phyloP scores from a whole-genome alignment of 164 flowering plant genomes.

The Vitis cinerea region DNA sequence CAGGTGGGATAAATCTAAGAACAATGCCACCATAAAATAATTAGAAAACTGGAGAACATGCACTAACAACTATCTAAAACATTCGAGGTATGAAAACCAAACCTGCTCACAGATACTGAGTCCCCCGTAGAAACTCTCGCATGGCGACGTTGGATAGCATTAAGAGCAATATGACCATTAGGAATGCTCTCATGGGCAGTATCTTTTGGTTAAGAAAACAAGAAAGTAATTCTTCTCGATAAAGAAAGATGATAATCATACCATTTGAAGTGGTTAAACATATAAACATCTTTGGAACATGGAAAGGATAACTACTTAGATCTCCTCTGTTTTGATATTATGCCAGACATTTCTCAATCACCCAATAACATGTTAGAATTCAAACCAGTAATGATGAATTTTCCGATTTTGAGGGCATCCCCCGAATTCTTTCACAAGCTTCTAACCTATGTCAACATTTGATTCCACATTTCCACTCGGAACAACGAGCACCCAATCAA shows the following conservation, averaged over 20 bases:
- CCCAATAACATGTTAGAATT: too few species aligned
- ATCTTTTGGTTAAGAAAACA: slow-evolving; percentile 46
- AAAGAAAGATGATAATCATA: neutral
- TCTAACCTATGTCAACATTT: too few species aligned
- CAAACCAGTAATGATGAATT: too few species aligned
- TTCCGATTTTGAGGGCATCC: too few species aligned
- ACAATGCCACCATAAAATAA: neutral
- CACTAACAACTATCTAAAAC: neutral
- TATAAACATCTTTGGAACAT: too few species aligned
- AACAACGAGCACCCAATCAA: too few species aligned
- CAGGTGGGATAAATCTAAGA: slow-evolving; percentile 41
- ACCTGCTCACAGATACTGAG: slow-evolving; percentile 62
- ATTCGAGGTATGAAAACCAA: neutral
- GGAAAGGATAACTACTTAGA: too few species aligned
- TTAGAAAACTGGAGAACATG: neutral
- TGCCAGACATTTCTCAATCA: too few species aligned
- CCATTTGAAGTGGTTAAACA: too few species aligned
- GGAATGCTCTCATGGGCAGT: slow-evolving; percentile 62
- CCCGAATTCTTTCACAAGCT: too few species aligned
- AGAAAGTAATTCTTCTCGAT: neutral
- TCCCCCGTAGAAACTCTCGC: slow-evolving; percentile 84
- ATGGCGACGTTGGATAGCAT: slow-evolving; percentile 78
- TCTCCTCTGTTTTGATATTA: too few species aligned
- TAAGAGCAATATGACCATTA: slow-evolving; percentile 65
- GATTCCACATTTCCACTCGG: too few species aligned